phyloP scores from a whole-genome alignment of 371 early-diverging fungal species.

The Neoconidiobolus thromboides region DNA sequence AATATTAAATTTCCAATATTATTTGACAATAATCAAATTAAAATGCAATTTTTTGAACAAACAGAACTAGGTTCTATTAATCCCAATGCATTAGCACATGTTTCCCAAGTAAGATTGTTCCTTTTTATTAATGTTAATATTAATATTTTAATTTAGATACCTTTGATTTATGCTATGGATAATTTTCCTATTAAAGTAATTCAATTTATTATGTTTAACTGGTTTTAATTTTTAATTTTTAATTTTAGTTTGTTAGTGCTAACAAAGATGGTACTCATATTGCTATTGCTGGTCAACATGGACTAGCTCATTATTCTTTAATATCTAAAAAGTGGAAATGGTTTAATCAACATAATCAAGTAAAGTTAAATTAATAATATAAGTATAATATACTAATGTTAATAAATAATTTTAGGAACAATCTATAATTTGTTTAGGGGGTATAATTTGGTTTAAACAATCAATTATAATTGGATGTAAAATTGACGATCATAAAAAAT shows the following conservation, averaged over 20 bases:
- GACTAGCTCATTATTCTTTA: constrained; percentile 51
- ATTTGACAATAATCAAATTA: not conserved
- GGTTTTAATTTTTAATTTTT: not conserved
- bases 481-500: constrained; percentile 16
- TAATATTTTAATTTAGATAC: not conserved
- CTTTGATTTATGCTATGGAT: not conserved
- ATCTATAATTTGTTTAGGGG: constrained; percentile 46
- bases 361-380: not conserved
- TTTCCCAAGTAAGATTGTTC: not conserved
- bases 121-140: not conserved
- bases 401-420: constrained; percentile 25
- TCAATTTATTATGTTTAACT: too few relatives aligned
- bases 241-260: constrained; percentile 30
- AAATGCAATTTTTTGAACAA: constrained; percentile 1
- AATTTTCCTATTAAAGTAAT: constrained; percentile 2
- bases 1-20: not conserved
- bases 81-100: not conserved
- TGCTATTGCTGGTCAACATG: constrained; percentile 59
- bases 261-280: constrained; percentile 42
- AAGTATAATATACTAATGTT: not conserved
- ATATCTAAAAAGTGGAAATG: constrained; percentile 57
- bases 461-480: constrained; percentile 46
- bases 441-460: constrained; percentile 58
- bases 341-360: constrained; percentile 65
- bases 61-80: not conserved